Percentiles rank a stretch among this genome's conserved stretches.
Conservation (phyloP, 2,329 filamentous ascomycete genomes). For the Epichloe coenophiala region DNA sequence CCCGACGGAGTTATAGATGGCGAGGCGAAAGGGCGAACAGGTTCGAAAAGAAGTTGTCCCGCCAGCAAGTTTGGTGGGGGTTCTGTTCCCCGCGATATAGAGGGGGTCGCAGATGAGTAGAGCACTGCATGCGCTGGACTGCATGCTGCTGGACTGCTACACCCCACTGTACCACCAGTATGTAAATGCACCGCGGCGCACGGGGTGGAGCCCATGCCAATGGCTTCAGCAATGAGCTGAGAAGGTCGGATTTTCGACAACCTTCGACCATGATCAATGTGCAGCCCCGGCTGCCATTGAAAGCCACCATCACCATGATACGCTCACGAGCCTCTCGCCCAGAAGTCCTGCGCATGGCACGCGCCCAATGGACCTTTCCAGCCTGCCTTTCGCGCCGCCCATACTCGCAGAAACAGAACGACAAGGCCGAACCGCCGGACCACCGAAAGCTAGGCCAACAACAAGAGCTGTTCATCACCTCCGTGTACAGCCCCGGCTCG, state of each 20-base stretch:
- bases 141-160: too few relatives aligned
- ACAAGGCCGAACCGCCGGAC: constrained; percentile 29
- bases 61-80: neutral
- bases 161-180: too few relatives aligned
- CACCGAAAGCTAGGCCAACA: constrained; percentile 47
- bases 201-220: neutral
- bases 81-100: neutral
- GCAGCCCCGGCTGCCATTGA: neutral
- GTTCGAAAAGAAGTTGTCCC: neutral
- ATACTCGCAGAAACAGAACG: constrained; percentile 16
- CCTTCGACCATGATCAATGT: neutral
- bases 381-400: constrained; percentile 16
- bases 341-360: constrained; percentile 5
- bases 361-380: constrained; percentile 19
- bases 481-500: constrained; percentile 69
- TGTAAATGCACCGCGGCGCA: too few relatives aligned
- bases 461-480: constrained; percentile 69
- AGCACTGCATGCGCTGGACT: too few relatives aligned
- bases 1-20: neutral
- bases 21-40: neutral
- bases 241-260: neutral
- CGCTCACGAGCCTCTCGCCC: constrained; percentile 12
- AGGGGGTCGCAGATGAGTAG: neutral
- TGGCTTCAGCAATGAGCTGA: constrained; percentile 1
- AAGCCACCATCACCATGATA: constrained; percentile 14